Conservation (phyloP, 1,139 yeast species). For the Nematodospora anomalae region DNA sequence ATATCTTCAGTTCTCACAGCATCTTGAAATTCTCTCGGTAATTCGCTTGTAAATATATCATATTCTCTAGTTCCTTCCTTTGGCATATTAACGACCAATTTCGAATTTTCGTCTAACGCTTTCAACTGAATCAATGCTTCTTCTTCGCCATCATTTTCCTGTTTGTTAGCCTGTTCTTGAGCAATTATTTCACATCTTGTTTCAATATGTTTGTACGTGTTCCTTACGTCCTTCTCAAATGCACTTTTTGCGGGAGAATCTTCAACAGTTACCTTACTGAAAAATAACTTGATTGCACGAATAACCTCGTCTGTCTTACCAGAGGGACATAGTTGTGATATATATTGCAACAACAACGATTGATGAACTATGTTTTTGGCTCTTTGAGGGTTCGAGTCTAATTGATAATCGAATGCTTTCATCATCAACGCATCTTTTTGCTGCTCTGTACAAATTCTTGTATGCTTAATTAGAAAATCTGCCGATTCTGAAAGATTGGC, state of each 20-base stretch:
- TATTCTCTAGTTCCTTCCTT: constrained; percentile 53
- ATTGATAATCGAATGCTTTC: constrained; percentile 86
- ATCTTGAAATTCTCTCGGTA: constrained; percentile 64
- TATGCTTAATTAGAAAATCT: constrained; percentile 55
- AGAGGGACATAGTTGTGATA: constrained; percentile 54
- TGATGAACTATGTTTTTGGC: constrained; percentile 74
- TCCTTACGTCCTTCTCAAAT: constrained; percentile 69
- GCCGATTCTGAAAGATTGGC: constrained; percentile 51
- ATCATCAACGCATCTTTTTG: constrained; percentile 92
- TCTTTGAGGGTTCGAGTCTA: constrained; percentile 52
- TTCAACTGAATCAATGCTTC: constrained; percentile 85
- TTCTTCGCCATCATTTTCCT: constrained; percentile 54
- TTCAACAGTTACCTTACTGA: constrained; percentile 57
- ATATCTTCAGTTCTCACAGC: constrained; percentile 74
- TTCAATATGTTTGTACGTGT: constrained; percentile 70
- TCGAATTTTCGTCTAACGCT: constrained; percentile 81
- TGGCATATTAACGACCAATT: constrained; percentile 74
- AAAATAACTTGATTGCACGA: constrained; percentile 67
- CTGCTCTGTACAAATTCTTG: constrained; percentile 70
- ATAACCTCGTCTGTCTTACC: constrained; percentile 35
- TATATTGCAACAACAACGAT: constrained; percentile 76
- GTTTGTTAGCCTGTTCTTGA: constrained; percentile 36
- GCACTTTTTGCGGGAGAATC: constrained; percentile 63
- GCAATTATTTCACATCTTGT: constrained; percentile 69
- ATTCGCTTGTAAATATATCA: constrained; percentile 49